Evolutionary conservation across 257 asterid genomes (phyloP).

Genomic region (Petunia axillaris): DNA sequence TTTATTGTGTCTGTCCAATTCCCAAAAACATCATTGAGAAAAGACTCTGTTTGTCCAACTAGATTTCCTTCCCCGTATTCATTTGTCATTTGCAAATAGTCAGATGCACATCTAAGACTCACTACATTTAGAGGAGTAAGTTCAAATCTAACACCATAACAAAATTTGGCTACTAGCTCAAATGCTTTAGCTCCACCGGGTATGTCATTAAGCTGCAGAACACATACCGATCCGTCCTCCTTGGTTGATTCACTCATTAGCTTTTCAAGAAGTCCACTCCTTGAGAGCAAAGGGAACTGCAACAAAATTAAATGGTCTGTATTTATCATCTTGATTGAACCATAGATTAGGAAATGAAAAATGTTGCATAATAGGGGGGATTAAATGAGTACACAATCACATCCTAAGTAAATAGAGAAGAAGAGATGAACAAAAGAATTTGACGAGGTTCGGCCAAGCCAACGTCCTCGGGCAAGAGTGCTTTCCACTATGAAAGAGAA

Average conservation of each 20-base stretch:
- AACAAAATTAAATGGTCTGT: not conserved
- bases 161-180: slow-evolving; percentile 80
- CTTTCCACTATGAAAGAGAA: too few relatives aligned
- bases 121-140: slow-evolving; percentile 74
- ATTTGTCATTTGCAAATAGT: slow-evolving; percentile 76
- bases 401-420: too few relatives aligned
- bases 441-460: too few relatives aligned
- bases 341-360: too few relatives aligned
- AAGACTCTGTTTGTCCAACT: slow-evolving; percentile 58
- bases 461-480: too few relatives aligned
- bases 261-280: slow-evolving; percentile 74
- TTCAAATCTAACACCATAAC: slow-evolving; percentile 79
- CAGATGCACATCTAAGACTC: slow-evolving; percentile 81
- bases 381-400: too few relatives aligned
- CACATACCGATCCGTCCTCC: slow-evolving; percentile 42
- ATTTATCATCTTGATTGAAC: too few relatives aligned
- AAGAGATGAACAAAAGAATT: too few relatives aligned
- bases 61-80: slow-evolving; percentile 88
- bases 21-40: slow-evolving; percentile 60
- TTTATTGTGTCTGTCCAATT: slow-evolving; percentile 84
- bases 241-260: slow-evolving; percentile 53
- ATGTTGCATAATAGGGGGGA: too few relatives aligned
- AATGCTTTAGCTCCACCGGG: slow-evolving; percentile 94
- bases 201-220: slow-evolving; percentile 57
- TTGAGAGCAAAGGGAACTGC: slow-evolving; percentile 85